Percentiles rank a stretch among this genome's conserved stretches.
These are phyloP conservation scores for Rhizopogon vulgaris DNA, from an alignment of 768 basidiomycete genomes.

Conservation along the genomic window DNA sequence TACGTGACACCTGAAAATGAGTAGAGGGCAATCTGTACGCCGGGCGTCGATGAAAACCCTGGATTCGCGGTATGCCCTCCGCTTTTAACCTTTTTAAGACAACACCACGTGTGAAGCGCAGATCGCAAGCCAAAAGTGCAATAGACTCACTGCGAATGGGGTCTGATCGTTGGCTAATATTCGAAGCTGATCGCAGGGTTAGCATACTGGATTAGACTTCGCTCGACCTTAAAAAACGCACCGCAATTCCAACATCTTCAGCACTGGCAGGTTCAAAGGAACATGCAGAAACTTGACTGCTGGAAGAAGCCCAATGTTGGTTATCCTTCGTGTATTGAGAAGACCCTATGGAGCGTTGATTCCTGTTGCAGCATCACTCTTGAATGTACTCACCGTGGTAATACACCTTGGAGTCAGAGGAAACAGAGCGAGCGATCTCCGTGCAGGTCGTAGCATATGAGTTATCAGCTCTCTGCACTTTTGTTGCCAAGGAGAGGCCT, in stretches of 20 bases:
- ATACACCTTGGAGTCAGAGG: conserved; percentile 40
- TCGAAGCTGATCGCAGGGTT: conserved; percentile 31
- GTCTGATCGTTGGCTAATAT: conserved; percentile 39
- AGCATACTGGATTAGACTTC: background rate
- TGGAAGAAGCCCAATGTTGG: conserved; percentile 47
- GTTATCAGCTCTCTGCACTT: background rate
- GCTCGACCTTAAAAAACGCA: conserved; percentile 12
- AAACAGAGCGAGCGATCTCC: conserved; percentile 32
- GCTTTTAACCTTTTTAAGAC: conserved; percentile 45
- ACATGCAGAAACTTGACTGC: conserved; percentile 39
- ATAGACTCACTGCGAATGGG: conserved; percentile 45
- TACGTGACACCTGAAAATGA: conserved; percentile 42
- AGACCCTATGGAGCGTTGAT: conserved; percentile 4
- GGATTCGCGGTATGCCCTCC: conserved; percentile 53
- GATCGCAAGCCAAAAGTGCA: no score
- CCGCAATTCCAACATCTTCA: conserved; percentile 45
- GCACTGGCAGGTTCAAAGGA: conserved; percentile 54
- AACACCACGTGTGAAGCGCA: conserved; percentile 1
- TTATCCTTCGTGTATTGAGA: conserved; percentile 36
- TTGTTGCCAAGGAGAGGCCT: background rate
- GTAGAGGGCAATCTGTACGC: conserved; percentile 53
- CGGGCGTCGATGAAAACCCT: conserved; percentile 53
- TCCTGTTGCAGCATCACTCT: background rate
- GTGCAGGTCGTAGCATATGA: conserved; percentile 20
- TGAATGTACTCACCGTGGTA: conserved; percentile 29